Evolutionary conservation across 345 rosid genomes (phyloP).

Genomic region (Schrenkiella parvula): DNA sequence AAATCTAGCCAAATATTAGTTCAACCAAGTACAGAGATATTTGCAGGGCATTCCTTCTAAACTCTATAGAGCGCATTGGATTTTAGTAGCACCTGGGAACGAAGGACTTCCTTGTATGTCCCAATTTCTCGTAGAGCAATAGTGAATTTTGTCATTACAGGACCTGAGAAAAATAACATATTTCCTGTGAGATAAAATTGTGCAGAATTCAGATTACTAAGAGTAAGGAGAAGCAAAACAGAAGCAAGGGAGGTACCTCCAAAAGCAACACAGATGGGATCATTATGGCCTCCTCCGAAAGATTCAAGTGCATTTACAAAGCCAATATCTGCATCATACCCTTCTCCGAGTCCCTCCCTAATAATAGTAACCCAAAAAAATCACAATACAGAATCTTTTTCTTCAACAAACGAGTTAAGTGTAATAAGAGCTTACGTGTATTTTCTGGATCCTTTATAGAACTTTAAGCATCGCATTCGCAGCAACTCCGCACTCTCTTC

Average conservation of each 20-base stretch:
- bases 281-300: constrained; percentile 70
- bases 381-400: background rate
- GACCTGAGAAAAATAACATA: constrained; percentile 36
- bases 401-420: background rate
- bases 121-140: constrained; percentile 72
- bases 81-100: constrained; percentile 59
- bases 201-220: background rate
- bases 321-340: constrained; percentile 54
- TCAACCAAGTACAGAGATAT: background rate
- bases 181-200: background rate
- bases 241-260: constrained; percentile 42
- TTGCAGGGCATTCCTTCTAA: background rate
- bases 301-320: constrained; percentile 69
- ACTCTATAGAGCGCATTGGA: background rate
- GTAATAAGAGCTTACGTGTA: constrained; percentile 44
- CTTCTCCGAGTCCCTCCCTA: constrained; percentile 76
- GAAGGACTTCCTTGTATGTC: constrained; percentile 73
- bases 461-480: constrained; percentile 51
- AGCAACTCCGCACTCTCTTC: constrained; percentile 63
- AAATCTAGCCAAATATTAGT: background rate
- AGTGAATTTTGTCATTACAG: constrained; percentile 67
- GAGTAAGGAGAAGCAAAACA: background rate
- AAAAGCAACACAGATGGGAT: constrained; percentile 67
- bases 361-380: background rate
- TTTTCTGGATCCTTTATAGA: constrained; percentile 64